Percentiles rank a stretch among this genome's conserved stretches.
These are phyloP conservation scores for Ophiocordyceps robertsii DNA, from an alignment of 2,329 filamentous ascomycete genomes.

Conservation along the genomic window DNA sequence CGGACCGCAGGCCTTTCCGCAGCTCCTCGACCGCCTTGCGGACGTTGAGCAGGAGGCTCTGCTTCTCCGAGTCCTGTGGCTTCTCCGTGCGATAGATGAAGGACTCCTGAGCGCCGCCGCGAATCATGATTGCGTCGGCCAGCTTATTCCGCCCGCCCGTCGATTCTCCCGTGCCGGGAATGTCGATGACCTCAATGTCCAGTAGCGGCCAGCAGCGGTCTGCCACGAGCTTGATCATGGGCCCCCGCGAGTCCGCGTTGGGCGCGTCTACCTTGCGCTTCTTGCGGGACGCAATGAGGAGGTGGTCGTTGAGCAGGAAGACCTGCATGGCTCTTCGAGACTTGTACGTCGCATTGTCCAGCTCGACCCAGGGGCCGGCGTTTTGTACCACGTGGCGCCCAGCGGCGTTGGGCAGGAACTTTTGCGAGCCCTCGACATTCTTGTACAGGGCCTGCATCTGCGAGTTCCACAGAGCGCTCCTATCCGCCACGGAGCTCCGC, in stretches of 20 bases:
- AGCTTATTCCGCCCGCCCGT: constrained; percentile 46
- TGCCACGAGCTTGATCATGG: constrained; percentile 68
- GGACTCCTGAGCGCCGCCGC: constrained; percentile 73
- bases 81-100: constrained; percentile 92
- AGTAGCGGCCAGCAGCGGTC: constrained; percentile 89
- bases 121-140: constrained; percentile 78
- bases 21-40: constrained; percentile 87
- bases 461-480: constrained; percentile 53
- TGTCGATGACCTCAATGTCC: constrained; percentile 86
- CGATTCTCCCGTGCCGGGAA: constrained; percentile 53
- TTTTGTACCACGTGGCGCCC: constrained; percentile 93
- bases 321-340: constrained; percentile 79
- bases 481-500: constrained; percentile 72
- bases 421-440: constrained; percentile 93
- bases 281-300: constrained; percentile 82
- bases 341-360: constrained; percentile 97
- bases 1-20: constrained; percentile 70
- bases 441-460: constrained; percentile 77
- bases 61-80: constrained; percentile 65
- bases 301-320: constrained; percentile 85
- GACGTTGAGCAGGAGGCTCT: constrained; percentile 71
- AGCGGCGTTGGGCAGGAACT: constrained; percentile 79
- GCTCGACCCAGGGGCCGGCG: constrained; percentile 85
- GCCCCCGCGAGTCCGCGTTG: constrained; percentile 33
- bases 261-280: constrained; percentile 72